Conservation (phyloP, 2,329 filamentous ascomycete species). For the Harringtonia lauricola region DNA sequence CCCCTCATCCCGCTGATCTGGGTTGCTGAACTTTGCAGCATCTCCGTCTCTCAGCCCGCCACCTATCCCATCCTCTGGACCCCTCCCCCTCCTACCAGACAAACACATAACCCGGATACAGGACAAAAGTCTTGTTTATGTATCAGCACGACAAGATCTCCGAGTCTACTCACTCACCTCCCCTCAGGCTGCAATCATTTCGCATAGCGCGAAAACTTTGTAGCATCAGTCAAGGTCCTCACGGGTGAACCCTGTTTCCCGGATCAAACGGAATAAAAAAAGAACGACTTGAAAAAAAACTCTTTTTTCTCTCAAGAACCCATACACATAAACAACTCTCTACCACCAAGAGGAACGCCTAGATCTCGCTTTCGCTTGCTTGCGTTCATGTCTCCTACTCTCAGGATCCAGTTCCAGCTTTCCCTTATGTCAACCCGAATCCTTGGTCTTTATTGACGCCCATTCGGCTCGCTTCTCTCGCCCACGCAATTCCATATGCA, state of each 20-base stretch:
- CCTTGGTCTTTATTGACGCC: constrained; percentile 43
- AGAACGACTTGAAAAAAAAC: not conserved
- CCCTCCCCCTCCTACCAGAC: not conserved
- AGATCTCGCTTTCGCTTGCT: not conserved
- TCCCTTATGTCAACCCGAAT: constrained; percentile 45
- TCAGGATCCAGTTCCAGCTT: constrained; percentile 38
- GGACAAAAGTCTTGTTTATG: constrained; percentile 66
- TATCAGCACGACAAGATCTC: constrained; percentile 89
- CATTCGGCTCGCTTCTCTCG: constrained; percentile 18
- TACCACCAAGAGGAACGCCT: not conserved
- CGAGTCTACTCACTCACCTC: constrained; percentile 89
- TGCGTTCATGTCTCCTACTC: constrained; percentile 46
- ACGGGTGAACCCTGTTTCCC: constrained; percentile 58
- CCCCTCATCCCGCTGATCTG: not conserved
- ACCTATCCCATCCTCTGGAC: not conserved
- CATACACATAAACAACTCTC: not conserved
- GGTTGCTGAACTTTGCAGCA: not conserved
- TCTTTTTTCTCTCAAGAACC: too few relatives aligned
- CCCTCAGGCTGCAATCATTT: constrained; percentile 94
- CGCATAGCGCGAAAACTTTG: constrained; percentile 90
- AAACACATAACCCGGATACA: constrained; percentile 16
- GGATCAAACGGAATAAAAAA: not conserved
- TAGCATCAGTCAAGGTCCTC: constrained; percentile 79
- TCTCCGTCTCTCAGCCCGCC: not conserved
- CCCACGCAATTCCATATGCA: constrained; percentile 1